Evolutionary conservation across 2,329 filamentous ascomycete genomes (phyloP).

Genomic region (Stagonosporopsis rhizophila): DNA sequence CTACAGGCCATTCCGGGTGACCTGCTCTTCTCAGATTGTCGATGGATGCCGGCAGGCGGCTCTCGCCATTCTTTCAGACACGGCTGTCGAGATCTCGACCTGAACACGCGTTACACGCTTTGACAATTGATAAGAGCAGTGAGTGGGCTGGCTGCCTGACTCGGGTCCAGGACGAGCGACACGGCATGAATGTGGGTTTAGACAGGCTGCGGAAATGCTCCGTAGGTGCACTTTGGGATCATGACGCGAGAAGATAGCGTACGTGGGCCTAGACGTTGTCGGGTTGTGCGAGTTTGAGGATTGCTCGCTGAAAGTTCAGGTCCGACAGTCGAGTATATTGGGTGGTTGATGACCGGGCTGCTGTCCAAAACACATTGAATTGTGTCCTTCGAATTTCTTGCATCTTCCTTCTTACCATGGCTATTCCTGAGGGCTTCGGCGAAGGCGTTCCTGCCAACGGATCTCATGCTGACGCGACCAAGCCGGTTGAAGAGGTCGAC

Average conservation of each 20-base stretch:
- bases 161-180: neutral
- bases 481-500: constrained; percentile 15
- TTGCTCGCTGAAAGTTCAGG: neutral
- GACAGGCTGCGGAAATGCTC: constrained; percentile 9
- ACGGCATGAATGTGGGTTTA: neutral
- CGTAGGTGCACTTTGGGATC: neutral
- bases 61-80: neutral
- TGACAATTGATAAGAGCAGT: neutral
- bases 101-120: neutral
- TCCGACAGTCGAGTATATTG: neutral
- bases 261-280: neutral
- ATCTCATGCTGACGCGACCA: neutral
- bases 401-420: neutral
- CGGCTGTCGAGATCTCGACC: neutral
- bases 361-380: neutral
- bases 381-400: neutral
- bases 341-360: neutral
- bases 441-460: neutral
- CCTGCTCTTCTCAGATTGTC: neutral
- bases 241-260: neutral
- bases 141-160: constrained; percentile 1
- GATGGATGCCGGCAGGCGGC: neutral
- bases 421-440: neutral
- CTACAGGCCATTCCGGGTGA: neutral
- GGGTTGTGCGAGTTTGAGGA: neutral